Evolutionary conservation across 768 basidiomycete genomes (phyloP), one percentile per base, ranked within the genome.

Genomic region (Collybia nuda): DNA sequence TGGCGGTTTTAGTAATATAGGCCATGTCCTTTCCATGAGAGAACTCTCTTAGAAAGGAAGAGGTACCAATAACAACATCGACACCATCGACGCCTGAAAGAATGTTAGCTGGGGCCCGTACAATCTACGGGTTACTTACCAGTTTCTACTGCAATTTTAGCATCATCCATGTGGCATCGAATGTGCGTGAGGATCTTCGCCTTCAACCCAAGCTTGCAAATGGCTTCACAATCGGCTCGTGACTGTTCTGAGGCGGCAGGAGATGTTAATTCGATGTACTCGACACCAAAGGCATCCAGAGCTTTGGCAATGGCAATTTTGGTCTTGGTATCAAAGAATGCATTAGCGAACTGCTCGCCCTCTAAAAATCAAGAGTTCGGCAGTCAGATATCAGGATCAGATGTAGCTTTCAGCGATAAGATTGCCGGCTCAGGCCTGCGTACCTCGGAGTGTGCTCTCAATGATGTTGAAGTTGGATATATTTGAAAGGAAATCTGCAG

Each of bases 21-120:
- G 92, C 76, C 93, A 99, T 99, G 70, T 98, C 97, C 83, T 98
- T 99, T 64, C 97, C 97, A 69, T 99, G 97, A 22, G 96, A 98
- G 82, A 98, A 97, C 75, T 99, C 95, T 61, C 96, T 88, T 44
- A 98, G 86, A 88, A 97, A 99, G 37, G 95, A 98, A 8, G 95
- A 98, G 7, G 97, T 98, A 29, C 97, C 96, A 56, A 99, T 98
- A 69, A 98, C 97, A 59, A 98, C 93, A 68, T 98, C 96, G 54
- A 98, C 97, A 68, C 97, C 97, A 65, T 98, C 94, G 39, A 99
- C 96, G 66, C 94, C 93, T 93, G 60, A 29, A 53, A 53, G 47
- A 32, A 39, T 49, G 24, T 46, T 41, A 48, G 53, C 17, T 39
- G 47, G 22, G 28, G 44, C n/a, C 37, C 19, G 46, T 15, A 26